phyloP scores from a whole-genome alignment of 768 basidiomycete genomes.

The Lactifluus subvellereus region DNA sequence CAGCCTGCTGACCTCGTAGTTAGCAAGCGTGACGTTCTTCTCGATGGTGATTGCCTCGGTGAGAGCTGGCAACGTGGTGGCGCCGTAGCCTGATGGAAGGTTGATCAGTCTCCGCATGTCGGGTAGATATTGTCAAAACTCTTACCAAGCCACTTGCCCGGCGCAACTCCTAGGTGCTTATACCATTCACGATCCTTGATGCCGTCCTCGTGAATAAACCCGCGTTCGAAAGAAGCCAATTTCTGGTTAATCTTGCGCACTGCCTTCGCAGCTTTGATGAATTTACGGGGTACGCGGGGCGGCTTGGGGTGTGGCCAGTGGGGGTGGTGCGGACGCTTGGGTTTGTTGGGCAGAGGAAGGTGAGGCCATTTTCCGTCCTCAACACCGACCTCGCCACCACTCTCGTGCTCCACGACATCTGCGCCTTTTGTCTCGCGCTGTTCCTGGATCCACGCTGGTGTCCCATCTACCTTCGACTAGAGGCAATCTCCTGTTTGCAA shows the following conservation, averaged over 20 bases:
- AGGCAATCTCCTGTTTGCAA: too few species aligned
- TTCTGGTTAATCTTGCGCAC: slow-evolving; percentile 59
- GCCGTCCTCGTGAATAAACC: slow-evolving; percentile 73
- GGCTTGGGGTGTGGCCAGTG: slow-evolving; percentile 18
- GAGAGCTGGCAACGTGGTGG: slow-evolving; percentile 76
- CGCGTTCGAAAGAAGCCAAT: slow-evolving; percentile 65
- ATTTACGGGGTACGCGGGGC: slow-evolving; percentile 31
- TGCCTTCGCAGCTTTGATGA: slow-evolving; percentile 54
- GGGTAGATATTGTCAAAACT: slow-evolving; percentile 5
- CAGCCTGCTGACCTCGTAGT: slow-evolving; percentile 56
- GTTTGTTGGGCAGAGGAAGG: not conserved
- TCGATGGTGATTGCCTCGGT: slow-evolving; percentile 73
- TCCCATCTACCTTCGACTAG: not conserved
- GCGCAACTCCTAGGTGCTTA: slow-evolving; percentile 77
- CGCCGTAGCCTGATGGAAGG: slow-evolving; percentile 58
- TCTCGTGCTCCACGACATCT: not conserved
- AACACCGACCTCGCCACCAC: not conserved
- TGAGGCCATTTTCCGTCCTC: slow-evolving; percentile 6
- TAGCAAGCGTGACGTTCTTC: slow-evolving; percentile 52
- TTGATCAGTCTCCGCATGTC: not conserved
- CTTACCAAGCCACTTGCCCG: slow-evolving; percentile 78
- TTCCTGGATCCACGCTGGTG: not conserved
- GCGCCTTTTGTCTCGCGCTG: not conserved
- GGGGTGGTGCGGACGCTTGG: slow-evolving; percentile 6
- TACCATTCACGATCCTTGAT: slow-evolving; percentile 84